phyloP scores from a whole-genome alignment of 345 rosid genomes.

The Euclidium syriacum region DNA sequence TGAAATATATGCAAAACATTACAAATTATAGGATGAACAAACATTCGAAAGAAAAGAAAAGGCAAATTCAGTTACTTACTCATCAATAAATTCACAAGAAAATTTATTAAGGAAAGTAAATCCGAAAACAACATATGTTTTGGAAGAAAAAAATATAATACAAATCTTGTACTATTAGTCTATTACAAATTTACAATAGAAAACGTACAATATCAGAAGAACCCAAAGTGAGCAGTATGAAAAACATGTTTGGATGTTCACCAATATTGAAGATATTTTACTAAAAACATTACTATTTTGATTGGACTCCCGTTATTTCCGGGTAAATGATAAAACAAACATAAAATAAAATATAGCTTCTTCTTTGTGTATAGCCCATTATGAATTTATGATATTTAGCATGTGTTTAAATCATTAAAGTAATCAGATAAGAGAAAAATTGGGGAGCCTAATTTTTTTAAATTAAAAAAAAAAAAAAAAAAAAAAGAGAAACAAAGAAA shows the following conservation, averaged over 20 bases:
- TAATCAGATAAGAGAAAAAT: conserved; percentile 1
- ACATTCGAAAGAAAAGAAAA: too few species aligned
- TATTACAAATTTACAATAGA: background rate
- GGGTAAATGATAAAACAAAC: background rate
- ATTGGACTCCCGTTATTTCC: conserved; percentile 8
- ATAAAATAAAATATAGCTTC: background rate
- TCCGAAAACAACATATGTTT: too few species aligned
- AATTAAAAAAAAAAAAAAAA: background rate
- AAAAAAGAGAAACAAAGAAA: background rate
- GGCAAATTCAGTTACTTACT: too few species aligned
- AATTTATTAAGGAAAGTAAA: too few species aligned
- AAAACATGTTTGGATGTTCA: background rate
- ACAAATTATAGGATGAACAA: too few species aligned
- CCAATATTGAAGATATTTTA: conserved; percentile 2
- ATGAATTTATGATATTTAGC: background rate
- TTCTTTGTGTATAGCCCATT: background rate
- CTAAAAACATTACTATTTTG: background rate
- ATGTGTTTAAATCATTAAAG: conserved; percentile 9
- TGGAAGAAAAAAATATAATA: too few species aligned
- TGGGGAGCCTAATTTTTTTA: conserved; percentile 6
- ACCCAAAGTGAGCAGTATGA: background rate
- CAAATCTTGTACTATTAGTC: too few species aligned
- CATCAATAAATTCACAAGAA: too few species aligned
- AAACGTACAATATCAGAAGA: conserved; percentile 1
- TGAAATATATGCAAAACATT: too few species aligned